These are phyloP conservation scores for Nakazawaea sp. DNA, from an alignment of 805 yeast species.

Conservation along the genomic window DNA sequence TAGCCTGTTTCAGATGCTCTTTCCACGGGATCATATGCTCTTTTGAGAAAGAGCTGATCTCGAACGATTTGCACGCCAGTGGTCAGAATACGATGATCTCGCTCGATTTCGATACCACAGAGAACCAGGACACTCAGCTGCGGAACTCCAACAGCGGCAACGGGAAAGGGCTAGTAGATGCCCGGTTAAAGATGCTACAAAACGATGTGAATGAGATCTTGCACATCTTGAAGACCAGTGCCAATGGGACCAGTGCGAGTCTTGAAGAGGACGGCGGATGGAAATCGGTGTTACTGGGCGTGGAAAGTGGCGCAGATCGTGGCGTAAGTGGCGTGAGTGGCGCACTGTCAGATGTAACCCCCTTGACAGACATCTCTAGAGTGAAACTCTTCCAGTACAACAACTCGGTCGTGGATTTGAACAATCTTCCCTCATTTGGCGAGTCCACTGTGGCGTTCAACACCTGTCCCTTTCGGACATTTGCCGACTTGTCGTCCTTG, in stretches of 20 bases:
- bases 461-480: conserved; percentile 39
- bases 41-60: conserved; percentile 27
- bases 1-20: conserved; percentile 52
- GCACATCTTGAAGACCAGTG: conserved; percentile 16
- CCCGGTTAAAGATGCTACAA: conserved; percentile 26
- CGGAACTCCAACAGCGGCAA: no score
- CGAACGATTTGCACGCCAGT: conserved; percentile 8
- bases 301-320: no score
- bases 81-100: neutral
- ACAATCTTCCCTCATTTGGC: conserved; percentile 21
- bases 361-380: conserved; percentile 11
- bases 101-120: no score
- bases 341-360: conserved; percentile 17
- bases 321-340: no score
- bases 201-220: conserved; percentile 29
- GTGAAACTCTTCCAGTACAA: conserved; percentile 15
- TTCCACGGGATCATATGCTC: conserved; percentile 48
- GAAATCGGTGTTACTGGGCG: neutral
- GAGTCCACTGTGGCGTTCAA: conserved; percentile 29
- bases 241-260: conserved; percentile 2
- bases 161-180: conserved; percentile 1
- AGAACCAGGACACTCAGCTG: no score
- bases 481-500: conserved; percentile 25
- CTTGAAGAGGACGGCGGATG: conserved; percentile 18
- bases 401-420: conserved; percentile 11